Base-by-base conservation (phyloP, 352 stramenopile genomes). In the Aphanomyces cochlioides region DNA sequence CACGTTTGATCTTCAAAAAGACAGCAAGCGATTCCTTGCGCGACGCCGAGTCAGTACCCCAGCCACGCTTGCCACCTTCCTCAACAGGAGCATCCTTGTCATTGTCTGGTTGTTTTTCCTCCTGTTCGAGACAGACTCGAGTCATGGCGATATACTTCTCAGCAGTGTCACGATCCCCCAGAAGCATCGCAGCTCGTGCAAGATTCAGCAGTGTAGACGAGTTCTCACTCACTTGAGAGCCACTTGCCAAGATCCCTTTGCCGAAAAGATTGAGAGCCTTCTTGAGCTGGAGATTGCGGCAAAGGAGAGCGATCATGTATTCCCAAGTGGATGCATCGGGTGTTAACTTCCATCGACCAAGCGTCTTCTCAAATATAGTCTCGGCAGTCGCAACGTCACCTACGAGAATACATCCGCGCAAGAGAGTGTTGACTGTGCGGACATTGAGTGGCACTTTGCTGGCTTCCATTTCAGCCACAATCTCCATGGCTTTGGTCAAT, bases 381-480 rank as follows among this genome's bases (percentile, higher is more conserved):
- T 66, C 56, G 38, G 57, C 57, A 7, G 15, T 36, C 17, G 38
- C 4, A 12, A 75, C 61, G 34, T 36, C 59, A 40, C 72, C 72
- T 4, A 47, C 17, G 5, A 58, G 40, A 12, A 76, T 60, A 48
- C 72, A 76, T 4, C 67, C 72, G 21, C 72, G 65, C 4, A 76
- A 47, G 8, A 76, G 58, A 15, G 72, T 76, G 65, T 76, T 76
- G 36, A 59, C 56, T 19, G 72, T 76, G 37, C 72, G 72, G 17
- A 69, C 34, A 41, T 76, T 76, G 4, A 71, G 57, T 5, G 17
- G 53, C 15, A 73, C 69, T 21, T 34, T 47, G 15, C 37, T 40
- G 0, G 48, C 38, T 50, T 72, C 59, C 61, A 74, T 71, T 19
- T 73, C 50, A 13, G 66, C 47, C 19, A 69, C 69, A 59, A 66